Evolutionary conservation across 192 early-diverging fungal genomes (phyloP), one percentile per base, ranked within the genome.

Genomic region (Radiomyces spectabilis): DNA sequence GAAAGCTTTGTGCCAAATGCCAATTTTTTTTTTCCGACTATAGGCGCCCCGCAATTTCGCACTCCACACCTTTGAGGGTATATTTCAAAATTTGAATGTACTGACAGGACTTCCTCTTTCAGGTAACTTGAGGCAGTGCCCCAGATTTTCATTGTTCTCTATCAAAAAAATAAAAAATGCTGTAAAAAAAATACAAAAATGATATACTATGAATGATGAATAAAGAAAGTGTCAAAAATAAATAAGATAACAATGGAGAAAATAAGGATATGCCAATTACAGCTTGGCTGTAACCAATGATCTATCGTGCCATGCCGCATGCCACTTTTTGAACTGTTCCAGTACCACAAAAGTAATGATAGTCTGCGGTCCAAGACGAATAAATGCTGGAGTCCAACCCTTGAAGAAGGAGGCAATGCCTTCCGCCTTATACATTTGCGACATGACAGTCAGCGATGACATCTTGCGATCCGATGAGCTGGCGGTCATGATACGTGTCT

Each of bases 401-500:
- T 88, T 89, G 62, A 89, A 93, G 31, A 93, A 53, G 7, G 82
- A 85, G 12, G 53, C 9, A 0, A 75, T 39, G 7, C 91, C 91
- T 72, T 93, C 91, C 22, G 61, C 57, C 46, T 66, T 70, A 21
- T 81, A 75, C 37, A 85, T 89, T 31, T 66, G 52, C 8, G 72
- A 68, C 58, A 84, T 69, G 49, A 74, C 69, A 37, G 59, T 19
- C 37, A 67, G 53, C 5, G 59, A 41, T 3, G 55, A 63, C 7
- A 50, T 9, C 13, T 37, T 9, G 5, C 49, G 66, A 15, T 72
- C 21, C 61, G 64, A 66, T 7, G 65, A 68, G 22, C 62, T 75
- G 47, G 78, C 79, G 55, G 85, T 88, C 91, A 93, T 93, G 45
- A 89, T 77, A 24, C 91, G 80, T 1, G 91, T 89, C 61, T 93